A percentile compares a stretch with the other conserved stretches of the same genome.
These are phyloP conservation scores for Mycosphaerella sp. DNA, from an alignment of 2,329 filamentous ascomycete species.

Conservation along the genomic window DNA sequence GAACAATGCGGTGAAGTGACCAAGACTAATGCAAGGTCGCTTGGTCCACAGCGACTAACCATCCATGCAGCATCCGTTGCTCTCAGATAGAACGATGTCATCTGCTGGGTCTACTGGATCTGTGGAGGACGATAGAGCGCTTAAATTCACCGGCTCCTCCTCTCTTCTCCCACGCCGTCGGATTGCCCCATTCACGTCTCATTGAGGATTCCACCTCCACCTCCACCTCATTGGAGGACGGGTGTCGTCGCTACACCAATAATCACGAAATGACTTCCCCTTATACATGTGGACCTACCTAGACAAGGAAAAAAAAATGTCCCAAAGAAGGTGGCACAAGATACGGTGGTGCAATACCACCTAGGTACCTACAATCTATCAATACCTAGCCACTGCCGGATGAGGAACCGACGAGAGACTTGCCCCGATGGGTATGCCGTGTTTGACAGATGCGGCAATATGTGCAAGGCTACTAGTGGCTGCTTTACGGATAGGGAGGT, in stretches of 20 bases:
- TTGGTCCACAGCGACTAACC: not conserved
- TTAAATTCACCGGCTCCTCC: too few species aligned
- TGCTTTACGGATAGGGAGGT: not conserved
- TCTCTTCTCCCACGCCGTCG: not conserved
- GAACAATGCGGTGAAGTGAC: not conserved
- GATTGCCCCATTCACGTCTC: not conserved
- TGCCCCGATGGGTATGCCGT: not conserved
- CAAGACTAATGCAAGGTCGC: not conserved
- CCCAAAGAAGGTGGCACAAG: not conserved
- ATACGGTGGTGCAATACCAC: not conserved
- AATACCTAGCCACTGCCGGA: not conserved
- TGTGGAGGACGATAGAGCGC: not conserved
- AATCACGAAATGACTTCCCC: too few species aligned
- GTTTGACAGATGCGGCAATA: not conserved
- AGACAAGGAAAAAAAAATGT: too few species aligned
- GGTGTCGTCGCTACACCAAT: not conserved
- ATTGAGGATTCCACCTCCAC: not conserved
- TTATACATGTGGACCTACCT: too few species aligned
- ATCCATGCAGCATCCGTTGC: not conserved
- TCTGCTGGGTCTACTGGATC: not conserved
- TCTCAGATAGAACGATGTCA: not conserved
- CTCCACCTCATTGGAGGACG: not conserved
- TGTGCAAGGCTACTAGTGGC: not conserved
- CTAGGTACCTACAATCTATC: not conserved
- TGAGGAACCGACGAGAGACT: not conserved